phyloP scores from a whole-genome alignment of 352 stramenopile species.

The Phytophthora cryptogea region DNA sequence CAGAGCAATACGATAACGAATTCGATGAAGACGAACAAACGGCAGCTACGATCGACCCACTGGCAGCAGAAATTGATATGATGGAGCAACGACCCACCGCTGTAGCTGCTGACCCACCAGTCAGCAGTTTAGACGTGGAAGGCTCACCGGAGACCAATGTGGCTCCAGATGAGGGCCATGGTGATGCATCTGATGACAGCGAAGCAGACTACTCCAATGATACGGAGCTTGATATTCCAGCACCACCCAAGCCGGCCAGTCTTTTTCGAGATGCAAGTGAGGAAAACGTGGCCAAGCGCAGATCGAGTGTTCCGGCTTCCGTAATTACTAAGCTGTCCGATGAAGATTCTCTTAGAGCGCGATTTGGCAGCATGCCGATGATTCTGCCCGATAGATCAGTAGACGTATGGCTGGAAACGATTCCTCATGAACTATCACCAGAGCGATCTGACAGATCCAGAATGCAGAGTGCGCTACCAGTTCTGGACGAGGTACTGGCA shows the following conservation, averaged over 20 bases:
- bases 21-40: constrained; percentile 18
- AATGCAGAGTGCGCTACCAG: constrained; percentile 6
- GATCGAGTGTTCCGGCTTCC: constrained; percentile 28
- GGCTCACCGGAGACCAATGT: background rate
- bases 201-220: constrained; percentile 16
- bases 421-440: constrained; percentile 21
- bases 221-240: constrained; percentile 8
- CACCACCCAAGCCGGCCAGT: background rate
- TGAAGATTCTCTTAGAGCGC: background rate
- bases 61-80: background rate
- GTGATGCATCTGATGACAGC: background rate
- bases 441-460: constrained; percentile 18
- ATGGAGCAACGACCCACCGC: constrained; percentile 1
- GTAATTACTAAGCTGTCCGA: constrained; percentile 2
- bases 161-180: background rate
- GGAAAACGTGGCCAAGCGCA: constrained; percentile 21
- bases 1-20: constrained; percentile 24
- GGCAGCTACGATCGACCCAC: background rate
- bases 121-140: background rate
- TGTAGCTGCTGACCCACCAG: background rate
- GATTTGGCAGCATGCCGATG: constrained; percentile 29
- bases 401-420: constrained; percentile 19
- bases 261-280: background rate
- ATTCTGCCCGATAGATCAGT: constrained; percentile 12
- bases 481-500: constrained; percentile 13